These are phyloP conservation scores for Silene uniflora DNA, from an alignment of 148 eudicot genomes.

Conservation along the genomic window DNA sequence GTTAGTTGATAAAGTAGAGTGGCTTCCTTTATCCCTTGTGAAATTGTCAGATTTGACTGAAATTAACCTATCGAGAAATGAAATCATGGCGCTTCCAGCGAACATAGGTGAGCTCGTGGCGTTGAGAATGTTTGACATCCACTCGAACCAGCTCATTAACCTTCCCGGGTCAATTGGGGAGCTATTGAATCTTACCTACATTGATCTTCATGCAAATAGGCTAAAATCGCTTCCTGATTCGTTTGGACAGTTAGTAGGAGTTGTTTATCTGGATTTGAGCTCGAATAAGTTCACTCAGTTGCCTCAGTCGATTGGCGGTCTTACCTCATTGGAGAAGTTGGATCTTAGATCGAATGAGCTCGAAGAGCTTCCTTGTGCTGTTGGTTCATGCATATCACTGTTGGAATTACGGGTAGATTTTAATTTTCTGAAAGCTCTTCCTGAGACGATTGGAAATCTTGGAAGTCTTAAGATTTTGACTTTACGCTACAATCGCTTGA, in stretches of 20 bases:
- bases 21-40: too few relatives aligned
- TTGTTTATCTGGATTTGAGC: slow-evolving; percentile 52
- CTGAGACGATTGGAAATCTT: slow-evolving; percentile 63
- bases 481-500: slow-evolving; percentile 53
- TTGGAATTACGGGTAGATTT: slow-evolving; percentile 62
- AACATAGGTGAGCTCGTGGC: too few relatives aligned
- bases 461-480: slow-evolving; percentile 42
- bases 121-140: too few relatives aligned
- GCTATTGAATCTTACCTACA: slow-evolving; percentile 40
- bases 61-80: too few relatives aligned
- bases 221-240: slow-evolving; percentile 57
- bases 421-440: slow-evolving; percentile 56
- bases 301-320: slow-evolving; percentile 45
- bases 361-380: slow-evolving; percentile 56
- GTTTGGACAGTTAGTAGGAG: slow-evolving; percentile 38
- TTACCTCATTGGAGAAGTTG: slow-evolving; percentile 45
- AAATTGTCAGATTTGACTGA: too few relatives aligned
- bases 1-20: too few relatives aligned
- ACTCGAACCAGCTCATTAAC: too few relatives aligned
- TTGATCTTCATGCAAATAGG: slow-evolving; percentile 52
- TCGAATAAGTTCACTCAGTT: slow-evolving; percentile 47
- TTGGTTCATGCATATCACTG: slow-evolving; percentile 57
- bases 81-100: too few relatives aligned
- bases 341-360: slow-evolving; percentile 56
- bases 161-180: too few relatives aligned